Base-by-base conservation (phyloP, 2,329 filamentous ascomycete genomes). In the Talaromyces atroroseus region DNA sequence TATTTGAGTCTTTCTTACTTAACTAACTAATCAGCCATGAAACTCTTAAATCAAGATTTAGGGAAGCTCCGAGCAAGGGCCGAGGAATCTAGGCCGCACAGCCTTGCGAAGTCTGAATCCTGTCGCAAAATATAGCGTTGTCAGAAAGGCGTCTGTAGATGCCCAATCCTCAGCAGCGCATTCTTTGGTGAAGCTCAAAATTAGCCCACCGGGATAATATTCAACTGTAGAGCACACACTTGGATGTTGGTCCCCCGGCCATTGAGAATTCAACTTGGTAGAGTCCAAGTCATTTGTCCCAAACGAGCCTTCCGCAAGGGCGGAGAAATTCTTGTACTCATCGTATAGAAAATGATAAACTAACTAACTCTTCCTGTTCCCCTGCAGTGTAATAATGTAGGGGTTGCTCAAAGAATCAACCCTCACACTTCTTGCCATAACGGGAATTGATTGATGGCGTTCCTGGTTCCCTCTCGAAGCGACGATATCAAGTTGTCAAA, bases 111-210 rank as follows among this genome's bases (percentile, higher is more conserved):
- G 1, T 60, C 54, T 2, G 36, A 42, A 49, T 65, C 62, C 23
- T 50, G 46, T 29, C 49, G 40, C 12, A 66, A 12, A 38, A 59
- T 18, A 18, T 20, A 52, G 16, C 7, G 36, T 38, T 11, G 23
- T 6, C 18, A 52, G 21, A 18, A 52, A 52, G 14, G 14, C 56
- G 44, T 63, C 53, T 32, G 66, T 59, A 6, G 65, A 65, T 14
- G 48, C 18, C 63, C 64, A 66, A 55, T 66, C 65, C 14, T 60
- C 65, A 4, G 53, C 58, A n/a, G 60, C 60, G 18, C 66, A 63
- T 32, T 64, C 59, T 24, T 64, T 53, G 38, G 52, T 42, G 26
- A 62, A 55, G 26, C 58, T 61, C 7, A 66, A 20, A 29, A 64
- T 54, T 18, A 66, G 36, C 10, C 64, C 63, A 2, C 60, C 59